Base-by-base conservation (phyloP, 495 filamentous ascomycete genomes). In the Penicillium steckii region DNA sequence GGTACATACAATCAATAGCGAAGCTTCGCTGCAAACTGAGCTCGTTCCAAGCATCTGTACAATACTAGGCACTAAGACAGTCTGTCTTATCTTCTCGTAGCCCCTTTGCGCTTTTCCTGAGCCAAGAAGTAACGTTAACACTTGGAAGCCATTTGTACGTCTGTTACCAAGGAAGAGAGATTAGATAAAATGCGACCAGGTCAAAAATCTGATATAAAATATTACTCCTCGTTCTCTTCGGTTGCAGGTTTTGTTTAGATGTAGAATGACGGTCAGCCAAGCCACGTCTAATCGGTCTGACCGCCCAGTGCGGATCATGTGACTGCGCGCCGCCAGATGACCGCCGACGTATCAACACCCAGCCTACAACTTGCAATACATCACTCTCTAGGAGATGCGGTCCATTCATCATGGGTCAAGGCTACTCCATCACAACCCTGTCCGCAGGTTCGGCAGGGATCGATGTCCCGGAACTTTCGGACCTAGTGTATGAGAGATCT, bases 391-490 rank as follows among this genome's bases (percentile, higher is more conserved):
- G 68, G 72, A 69, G 57, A 75, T 75, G 70, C 71, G 56, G 65
- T 48, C 27, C 53, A 46, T 56, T 60, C 66, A 83, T 44, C 59
- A 99, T 99, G 95, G 95, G 95, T 50, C 95, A 99, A 79, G 91
- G 89, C 62, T 97, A 95, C 72, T 97, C 95, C 56, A 80, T 95
- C 50, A 87, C 89, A 22, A 88, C 91, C 52, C 85, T 95, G 51
- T 91, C 92, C 27, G 88, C 90, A 50, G 93, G 91, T 67, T 85
- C 90, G 47, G 91, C 91, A 43, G 89, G 89, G 55, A 96, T 97
- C 69, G 94, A 97, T 69, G 85, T 95, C 17, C 87, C 91, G 30
- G 95, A 97, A 77, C 82, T 97, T 32, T 80, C 86, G 33, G 92
- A 97, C 63, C 69, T 97, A 55, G 79, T 82, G 24, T 96, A 96